Percentiles rank a stretch among this genome's conserved stretches.
phyloP scores from a whole-genome alignment of 495 filamentous ascomycete species.

The Talaromyces stipitatus region DNA sequence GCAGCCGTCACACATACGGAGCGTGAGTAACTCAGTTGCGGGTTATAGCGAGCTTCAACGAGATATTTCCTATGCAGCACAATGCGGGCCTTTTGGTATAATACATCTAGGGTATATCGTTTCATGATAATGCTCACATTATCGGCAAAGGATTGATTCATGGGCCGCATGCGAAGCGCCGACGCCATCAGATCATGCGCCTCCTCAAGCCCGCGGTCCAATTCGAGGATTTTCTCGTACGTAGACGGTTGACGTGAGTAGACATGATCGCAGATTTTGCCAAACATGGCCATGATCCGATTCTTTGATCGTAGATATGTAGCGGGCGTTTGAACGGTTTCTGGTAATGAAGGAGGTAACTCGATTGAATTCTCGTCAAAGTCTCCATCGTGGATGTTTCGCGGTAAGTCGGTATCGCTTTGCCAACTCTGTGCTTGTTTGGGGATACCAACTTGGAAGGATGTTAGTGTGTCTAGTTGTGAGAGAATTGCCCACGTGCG shows the following conservation, averaged over 20 bases:
- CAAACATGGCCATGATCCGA: conserved; percentile 34
- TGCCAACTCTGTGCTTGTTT: conserved; percentile 35
- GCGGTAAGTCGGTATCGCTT: conserved; percentile 33
- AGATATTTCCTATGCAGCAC: conserved; percentile 84
- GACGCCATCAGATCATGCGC: conserved; percentile 58
- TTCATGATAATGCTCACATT: conserved; percentile 73
- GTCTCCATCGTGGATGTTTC: conserved; percentile 36
- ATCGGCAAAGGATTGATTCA: conserved; percentile 67
- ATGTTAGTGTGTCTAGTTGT: conserved; percentile 35
- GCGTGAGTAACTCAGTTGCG: conserved; percentile 71
- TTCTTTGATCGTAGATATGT: conserved; percentile 32
- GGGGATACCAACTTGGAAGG: conserved; percentile 40
- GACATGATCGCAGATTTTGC: conserved; percentile 37
- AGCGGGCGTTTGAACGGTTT: conserved; percentile 25
- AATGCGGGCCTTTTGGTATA: conserved; percentile 75
- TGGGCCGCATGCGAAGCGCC: conserved; percentile 59
- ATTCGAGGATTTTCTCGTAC: conserved; percentile 75
- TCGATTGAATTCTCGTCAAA: conserved; percentile 26
- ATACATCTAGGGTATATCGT: conserved; percentile 69
- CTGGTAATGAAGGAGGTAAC: conserved; percentile 29
- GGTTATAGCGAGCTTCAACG: conserved; percentile 56
- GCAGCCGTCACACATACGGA: conserved; percentile 74
- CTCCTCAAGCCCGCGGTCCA: conserved; percentile 67
- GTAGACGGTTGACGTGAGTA: conserved; percentile 34
- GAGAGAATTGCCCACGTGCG: conserved; percentile 30